Conservation (phyloP, 202 grass and related monocot species). For the Brachypodium distachyon region DNA sequence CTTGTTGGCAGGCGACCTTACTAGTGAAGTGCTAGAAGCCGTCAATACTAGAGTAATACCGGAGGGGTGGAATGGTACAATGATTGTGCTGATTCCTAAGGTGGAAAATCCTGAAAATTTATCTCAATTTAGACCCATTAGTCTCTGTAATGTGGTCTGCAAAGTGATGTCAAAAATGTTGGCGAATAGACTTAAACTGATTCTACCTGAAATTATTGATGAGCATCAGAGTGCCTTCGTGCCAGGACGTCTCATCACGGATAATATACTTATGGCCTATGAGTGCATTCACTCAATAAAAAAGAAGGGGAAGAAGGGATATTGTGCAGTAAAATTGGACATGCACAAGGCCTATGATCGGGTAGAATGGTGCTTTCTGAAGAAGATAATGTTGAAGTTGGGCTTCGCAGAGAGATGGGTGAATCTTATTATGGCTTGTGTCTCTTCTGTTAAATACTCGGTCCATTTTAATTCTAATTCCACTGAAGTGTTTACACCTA, state of each 20-base stretch:
- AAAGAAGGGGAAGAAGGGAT: not conserved
- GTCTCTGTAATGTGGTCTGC: not conserved
- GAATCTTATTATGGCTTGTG: too few species aligned
- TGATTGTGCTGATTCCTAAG: not conserved
- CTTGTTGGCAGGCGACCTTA: too few species aligned
- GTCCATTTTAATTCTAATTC: too few species aligned
- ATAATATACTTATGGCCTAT: not conserved
- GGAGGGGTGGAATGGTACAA: not conserved
- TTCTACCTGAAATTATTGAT: not conserved
- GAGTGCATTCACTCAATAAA: not conserved
- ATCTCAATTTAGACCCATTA: not conserved
- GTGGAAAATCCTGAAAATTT: too few species aligned
- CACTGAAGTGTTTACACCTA: too few species aligned
- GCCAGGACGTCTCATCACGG: not conserved
- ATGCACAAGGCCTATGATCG: not conserved
- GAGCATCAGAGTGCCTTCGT: not conserved
- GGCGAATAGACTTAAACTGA: not conserved
- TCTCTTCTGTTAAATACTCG: too few species aligned
- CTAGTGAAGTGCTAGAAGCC: too few species aligned
- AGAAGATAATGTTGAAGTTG: not conserved
- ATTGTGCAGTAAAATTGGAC: not conserved
- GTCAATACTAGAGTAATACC: too few species aligned
- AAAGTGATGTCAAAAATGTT: too few species aligned
- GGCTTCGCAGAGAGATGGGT: not conserved
- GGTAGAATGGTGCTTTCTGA: not conserved